phyloP scores from a whole-genome alignment of 257 asterid genomes.

The Dorcoceras hygrometricum region DNA sequence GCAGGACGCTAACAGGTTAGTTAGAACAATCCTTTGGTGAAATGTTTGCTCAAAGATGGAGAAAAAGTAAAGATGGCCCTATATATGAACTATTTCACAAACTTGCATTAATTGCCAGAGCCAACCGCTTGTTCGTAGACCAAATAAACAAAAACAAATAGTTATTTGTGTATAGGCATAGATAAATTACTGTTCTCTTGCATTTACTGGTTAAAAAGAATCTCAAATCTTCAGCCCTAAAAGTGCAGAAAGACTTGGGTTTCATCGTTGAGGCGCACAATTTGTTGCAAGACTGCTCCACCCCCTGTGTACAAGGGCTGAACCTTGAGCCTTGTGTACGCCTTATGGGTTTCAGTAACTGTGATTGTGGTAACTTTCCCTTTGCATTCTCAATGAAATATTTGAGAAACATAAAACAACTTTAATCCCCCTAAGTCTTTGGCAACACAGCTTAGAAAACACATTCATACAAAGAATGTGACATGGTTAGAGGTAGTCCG shows the following conservation, averaged over 20 bases:
- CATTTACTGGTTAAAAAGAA: too few species aligned
- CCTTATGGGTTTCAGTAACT: not conserved
- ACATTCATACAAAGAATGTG: not conserved
- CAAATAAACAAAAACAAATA: not conserved
- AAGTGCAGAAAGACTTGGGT: not conserved
- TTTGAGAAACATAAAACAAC: not conserved
- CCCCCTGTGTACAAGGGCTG: too few species aligned
- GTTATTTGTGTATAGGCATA: not conserved
- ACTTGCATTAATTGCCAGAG: not conserved
- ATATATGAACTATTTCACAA: not conserved
- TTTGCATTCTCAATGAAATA: not conserved
- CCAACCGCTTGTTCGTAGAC: too few species aligned
- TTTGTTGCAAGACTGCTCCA: too few species aligned
- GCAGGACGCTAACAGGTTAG: not conserved
- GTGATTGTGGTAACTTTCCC: not conserved
- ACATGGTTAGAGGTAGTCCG: not conserved
- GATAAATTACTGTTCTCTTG: not conserved
- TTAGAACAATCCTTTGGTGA: not conserved
- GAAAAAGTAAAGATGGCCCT: not conserved
- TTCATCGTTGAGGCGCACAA: too few species aligned
- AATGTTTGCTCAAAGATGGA: not conserved
- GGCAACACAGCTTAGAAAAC: slow-evolving; percentile 4
- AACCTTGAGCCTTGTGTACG: too few species aligned
- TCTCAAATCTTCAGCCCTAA: too few species aligned
- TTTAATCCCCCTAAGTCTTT: not conserved